phyloP scores from a whole-genome alignment of 148 eudicot genomes.

The Pharnaceum exiguum region DNA sequence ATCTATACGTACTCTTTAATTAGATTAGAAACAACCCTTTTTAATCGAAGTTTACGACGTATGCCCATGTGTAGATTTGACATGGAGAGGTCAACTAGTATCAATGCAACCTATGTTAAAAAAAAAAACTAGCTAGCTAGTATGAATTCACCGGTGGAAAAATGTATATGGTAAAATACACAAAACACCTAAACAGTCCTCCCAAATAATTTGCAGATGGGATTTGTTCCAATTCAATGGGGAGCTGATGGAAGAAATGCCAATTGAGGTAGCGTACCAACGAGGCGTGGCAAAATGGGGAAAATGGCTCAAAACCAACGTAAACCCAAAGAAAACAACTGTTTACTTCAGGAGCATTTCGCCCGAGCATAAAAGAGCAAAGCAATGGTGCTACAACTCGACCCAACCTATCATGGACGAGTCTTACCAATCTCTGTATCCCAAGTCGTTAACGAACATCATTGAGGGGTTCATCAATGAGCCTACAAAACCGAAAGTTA shows the following conservation, averaged over 20 bases:
- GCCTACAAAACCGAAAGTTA: slow-evolving; percentile 21
- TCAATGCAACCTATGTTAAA: too few relatives aligned
- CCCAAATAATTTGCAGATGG: slow-evolving; percentile 34
- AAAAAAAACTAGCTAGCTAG: neutral
- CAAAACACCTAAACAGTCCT: neutral
- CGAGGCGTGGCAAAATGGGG: slow-evolving; percentile 51
- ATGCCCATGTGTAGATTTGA: neutral
- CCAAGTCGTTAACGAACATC: slow-evolving; percentile 24
- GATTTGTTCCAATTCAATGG: slow-evolving; percentile 31
- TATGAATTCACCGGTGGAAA: neutral
- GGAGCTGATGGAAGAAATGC: slow-evolving; percentile 27
- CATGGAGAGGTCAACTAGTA: too few relatives aligned
- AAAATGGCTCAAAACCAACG: slow-evolving; percentile 31
- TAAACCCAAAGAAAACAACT: slow-evolving; percentile 31
- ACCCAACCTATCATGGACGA: slow-evolving; percentile 38
- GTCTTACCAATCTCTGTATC: slow-evolving; percentile 18
- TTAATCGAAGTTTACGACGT: neutral
- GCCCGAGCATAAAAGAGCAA: slow-evolving; percentile 30
- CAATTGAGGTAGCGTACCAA: slow-evolving; percentile 27
- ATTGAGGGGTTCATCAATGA: slow-evolving; percentile 22
- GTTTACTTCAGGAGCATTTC: slow-evolving; percentile 50
- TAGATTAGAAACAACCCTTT: too few relatives aligned
- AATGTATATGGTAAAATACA: neutral
- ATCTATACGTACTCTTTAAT: neutral
- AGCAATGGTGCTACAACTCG: slow-evolving; percentile 41